These are phyloP conservation scores for Hypoxylon subgilvum DNA, from an alignment of 495 filamentous ascomycete genomes.

Conservation along the genomic window DNA sequence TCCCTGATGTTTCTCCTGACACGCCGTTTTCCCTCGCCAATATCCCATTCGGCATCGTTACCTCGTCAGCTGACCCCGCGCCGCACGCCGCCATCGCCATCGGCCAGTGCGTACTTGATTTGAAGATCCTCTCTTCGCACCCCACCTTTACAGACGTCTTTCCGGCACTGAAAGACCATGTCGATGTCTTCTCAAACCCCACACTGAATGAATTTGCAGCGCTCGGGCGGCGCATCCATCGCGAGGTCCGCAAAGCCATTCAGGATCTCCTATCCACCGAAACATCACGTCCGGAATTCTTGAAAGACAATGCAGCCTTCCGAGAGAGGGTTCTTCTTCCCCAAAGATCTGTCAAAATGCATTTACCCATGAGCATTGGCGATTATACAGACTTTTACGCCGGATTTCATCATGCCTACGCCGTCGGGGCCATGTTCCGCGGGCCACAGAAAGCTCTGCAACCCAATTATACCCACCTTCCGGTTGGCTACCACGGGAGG, in stretches of 20 bases:
- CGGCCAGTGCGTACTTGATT: slow-evolving; percentile 76
- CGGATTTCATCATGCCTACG: slow-evolving; percentile 86
- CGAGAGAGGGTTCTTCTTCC: slow-evolving; percentile 49
- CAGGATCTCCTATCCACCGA: slow-evolving; percentile 71
- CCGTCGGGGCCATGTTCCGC: slow-evolving; percentile 82
- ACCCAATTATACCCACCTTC: slow-evolving; percentile 88
- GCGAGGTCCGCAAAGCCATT: slow-evolving; percentile 73
- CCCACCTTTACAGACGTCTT: slow-evolving; percentile 66
- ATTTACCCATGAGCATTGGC: slow-evolving; percentile 86
- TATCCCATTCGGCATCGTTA: slow-evolving; percentile 92
- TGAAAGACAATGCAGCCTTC: slow-evolving; percentile 46
- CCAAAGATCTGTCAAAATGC: slow-evolving; percentile 67
- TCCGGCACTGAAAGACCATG: slow-evolving; percentile 61
- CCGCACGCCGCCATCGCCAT: slow-evolving; percentile 79
- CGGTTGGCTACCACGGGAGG: slow-evolving; percentile 87
- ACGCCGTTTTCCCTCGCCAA: slow-evolving; percentile 81
- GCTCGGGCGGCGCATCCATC: slow-evolving; percentile 73
- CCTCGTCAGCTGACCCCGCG: slow-evolving; percentile 56
- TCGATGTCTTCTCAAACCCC: slow-evolving; percentile 67
- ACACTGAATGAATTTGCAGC: slow-evolving; percentile 84
- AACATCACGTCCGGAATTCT: slow-evolving; percentile 42
- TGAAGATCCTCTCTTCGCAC: slow-evolving; percentile 64
- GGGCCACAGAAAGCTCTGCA: slow-evolving; percentile 80
- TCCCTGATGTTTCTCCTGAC: slow-evolving; percentile 43
- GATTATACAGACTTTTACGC: slow-evolving; percentile 98